Percentiles rank a stretch among this genome's conserved stretches.
These are phyloP conservation scores for Strigomonas galati DNA, from an alignment of 208 protist genomes.

Conservation along the genomic window DNA sequence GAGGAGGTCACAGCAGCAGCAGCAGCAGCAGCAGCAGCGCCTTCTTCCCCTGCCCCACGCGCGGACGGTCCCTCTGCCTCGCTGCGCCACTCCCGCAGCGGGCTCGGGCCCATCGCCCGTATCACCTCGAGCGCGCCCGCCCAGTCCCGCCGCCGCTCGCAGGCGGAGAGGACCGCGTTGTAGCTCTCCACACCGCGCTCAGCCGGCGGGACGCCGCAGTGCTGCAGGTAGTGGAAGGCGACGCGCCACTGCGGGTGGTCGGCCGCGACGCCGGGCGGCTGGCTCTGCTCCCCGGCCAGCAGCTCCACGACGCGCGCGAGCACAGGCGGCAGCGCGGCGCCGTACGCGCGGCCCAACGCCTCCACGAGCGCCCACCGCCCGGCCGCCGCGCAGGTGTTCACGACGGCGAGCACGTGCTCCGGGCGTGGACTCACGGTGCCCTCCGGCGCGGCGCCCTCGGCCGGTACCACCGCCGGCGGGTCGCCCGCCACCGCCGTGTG, in stretches of 20 bases:
- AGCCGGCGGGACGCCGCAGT: conserved; percentile 20
- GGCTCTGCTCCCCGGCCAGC: not conserved
- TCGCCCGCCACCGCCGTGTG: conserved; percentile 23
- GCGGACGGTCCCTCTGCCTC: conserved; percentile 12
- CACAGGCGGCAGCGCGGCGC: conserved; percentile 8
- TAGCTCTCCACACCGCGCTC: conserved; percentile 60
- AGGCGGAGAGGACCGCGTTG: conserved; percentile 61
- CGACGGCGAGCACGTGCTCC: conserved; percentile 43
- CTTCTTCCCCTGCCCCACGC: not conserved
- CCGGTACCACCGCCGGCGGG: not conserved
- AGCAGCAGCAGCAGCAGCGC: not conserved
- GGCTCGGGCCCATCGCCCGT: conserved; percentile 75
- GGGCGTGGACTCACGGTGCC: conserved; percentile 30
- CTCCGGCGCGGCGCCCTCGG: not conserved
- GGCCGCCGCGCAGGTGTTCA: conserved; percentile 52
- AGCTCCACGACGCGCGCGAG: not conserved
- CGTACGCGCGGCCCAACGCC: conserved; percentile 23
- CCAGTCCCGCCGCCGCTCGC: conserved; percentile 68
- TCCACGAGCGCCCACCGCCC: conserved; percentile 49
- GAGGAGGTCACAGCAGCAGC: not conserved
- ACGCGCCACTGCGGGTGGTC: conserved; percentile 23
- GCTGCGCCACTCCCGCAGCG: conserved; percentile 35
- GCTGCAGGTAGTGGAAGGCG: conserved; percentile 41
- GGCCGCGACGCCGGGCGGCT: not conserved
- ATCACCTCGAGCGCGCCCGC: conserved; percentile 53